A percentile compares a stretch with the other conserved stretches of the same genome.
Evolutionary conservation across 495 filamentous ascomycete species (phyloP).

Genomic region (Baudoinia panamericana): DNA sequence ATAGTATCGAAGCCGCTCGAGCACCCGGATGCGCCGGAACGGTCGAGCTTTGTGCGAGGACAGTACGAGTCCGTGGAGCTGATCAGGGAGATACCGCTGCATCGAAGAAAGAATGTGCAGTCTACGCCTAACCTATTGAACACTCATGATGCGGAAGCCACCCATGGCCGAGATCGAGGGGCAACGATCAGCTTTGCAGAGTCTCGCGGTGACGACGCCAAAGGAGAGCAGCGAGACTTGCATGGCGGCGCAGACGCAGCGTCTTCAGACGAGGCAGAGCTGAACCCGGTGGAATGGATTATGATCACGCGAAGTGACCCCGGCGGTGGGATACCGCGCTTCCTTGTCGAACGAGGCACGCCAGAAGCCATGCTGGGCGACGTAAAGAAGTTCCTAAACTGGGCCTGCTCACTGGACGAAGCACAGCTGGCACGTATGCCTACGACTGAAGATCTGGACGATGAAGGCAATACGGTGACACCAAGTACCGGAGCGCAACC

Average conservation of each 20-base stretch:
- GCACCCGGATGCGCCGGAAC: conserved; percentile 56
- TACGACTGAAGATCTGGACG: conserved; percentile 31
- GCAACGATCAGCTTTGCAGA: conserved; percentile 39
- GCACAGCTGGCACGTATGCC: too few species aligned
- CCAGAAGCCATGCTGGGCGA: conserved; percentile 71
- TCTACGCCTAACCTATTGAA: conserved; percentile 30
- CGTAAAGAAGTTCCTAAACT: conserved; percentile 73
- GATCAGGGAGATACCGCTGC: conserved; percentile 63
- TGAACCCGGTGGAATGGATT: conserved; percentile 78
- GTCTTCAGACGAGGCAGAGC: conserved; percentile 38
- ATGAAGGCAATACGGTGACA: neutral
- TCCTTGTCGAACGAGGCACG: conserved; percentile 89
- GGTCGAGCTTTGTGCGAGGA: conserved; percentile 63
- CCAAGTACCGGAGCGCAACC: too few species aligned
- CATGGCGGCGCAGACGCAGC: conserved; percentile 24
- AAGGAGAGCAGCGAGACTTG: conserved; percentile 31
- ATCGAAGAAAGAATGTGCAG: conserved; percentile 18
- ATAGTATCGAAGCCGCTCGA: conserved; percentile 71
- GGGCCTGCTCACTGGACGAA: too few species aligned
- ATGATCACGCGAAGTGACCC: conserved; percentile 95
- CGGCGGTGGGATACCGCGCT: conserved; percentile 80
- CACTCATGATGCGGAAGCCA: conserved; percentile 9
- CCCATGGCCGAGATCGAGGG: conserved; percentile 28
- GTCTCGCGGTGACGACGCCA: conserved; percentile 28
- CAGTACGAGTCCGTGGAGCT: conserved; percentile 87